phyloP scores from a whole-genome alignment of 106 monocot genomes.

The Cymbidium sinense region DNA sequence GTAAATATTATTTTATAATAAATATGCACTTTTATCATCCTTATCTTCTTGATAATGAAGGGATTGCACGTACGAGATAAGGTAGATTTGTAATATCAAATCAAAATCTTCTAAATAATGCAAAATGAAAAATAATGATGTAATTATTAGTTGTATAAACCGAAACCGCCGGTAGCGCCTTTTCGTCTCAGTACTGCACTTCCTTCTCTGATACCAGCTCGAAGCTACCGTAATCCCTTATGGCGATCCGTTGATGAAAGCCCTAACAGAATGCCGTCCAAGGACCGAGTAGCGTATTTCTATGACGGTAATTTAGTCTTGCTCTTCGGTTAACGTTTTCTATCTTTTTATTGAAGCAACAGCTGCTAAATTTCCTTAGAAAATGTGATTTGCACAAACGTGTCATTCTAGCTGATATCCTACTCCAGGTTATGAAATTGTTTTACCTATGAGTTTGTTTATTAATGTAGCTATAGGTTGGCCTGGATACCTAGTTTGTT shows the following conservation, averaged over 20 bases:
- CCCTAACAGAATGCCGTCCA: conserved; percentile 13
- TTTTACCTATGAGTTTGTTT: not conserved
- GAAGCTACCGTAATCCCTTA: not conserved
- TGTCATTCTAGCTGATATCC: not conserved
- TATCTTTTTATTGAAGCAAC: not conserved
- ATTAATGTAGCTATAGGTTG: not conserved
- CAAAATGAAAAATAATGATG: too few species aligned
- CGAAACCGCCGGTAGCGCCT: not conserved
- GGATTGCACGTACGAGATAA: too few species aligned
- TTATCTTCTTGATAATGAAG: too few species aligned
- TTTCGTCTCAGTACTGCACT: not conserved
- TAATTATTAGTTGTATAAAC: not conserved
- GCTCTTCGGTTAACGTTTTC: not conserved
- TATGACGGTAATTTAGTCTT: conserved; percentile 42
- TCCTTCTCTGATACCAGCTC: not conserved
- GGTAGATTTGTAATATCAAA: too few species aligned
- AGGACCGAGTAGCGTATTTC: conserved; percentile 60
- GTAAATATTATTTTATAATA: too few species aligned
- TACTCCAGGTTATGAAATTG: not conserved
- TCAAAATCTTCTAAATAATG: too few species aligned
- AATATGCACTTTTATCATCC: too few species aligned
- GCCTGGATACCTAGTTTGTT: not conserved
- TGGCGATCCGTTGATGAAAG: not conserved
- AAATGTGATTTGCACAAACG: not conserved
- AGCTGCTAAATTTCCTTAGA: not conserved